Evolutionary conservation across 768 basidiomycete genomes (phyloP).

Genomic region (Suillus sp.): DNA sequence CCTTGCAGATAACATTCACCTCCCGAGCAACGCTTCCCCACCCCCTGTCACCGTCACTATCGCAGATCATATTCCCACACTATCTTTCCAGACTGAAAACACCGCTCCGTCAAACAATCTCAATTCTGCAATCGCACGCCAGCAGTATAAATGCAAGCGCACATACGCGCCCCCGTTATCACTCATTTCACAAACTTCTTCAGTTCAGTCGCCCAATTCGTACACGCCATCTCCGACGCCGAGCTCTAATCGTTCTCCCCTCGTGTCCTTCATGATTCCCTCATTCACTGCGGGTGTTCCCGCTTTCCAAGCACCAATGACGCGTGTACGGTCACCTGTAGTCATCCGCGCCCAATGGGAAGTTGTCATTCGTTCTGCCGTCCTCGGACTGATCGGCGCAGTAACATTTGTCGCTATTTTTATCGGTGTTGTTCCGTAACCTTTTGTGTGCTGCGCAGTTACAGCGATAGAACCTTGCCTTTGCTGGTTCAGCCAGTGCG

Average conservation of each 20-base stretch:
- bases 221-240: background rate
- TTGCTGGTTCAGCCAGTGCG: background rate
- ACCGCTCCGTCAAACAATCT: constrained; percentile 1
- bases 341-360: constrained; percentile 86
- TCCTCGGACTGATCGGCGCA: constrained; percentile 46
- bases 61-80: background rate
- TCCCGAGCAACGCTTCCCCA: background rate
- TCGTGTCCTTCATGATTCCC: constrained; percentile 21
- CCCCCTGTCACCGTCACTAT: constrained; percentile 1
- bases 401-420: constrained; percentile 33
- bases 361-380: constrained; percentile 65
- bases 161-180: constrained; percentile 9
- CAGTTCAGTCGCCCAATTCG: background rate
- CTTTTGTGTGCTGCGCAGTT: constrained; percentile 16
- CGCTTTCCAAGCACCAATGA: constrained; percentile 70
- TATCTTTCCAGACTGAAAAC: background rate
- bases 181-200: constrained; percentile 6
- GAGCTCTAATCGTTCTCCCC: constrained; percentile 14
- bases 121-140: constrained; percentile 22
- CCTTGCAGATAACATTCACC: background rate
- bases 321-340: constrained; percentile 66
- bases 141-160: constrained; percentile 34
- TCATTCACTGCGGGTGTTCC: constrained; percentile 52
- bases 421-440: constrained; percentile 31
- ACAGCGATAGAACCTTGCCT: background rate